Evolutionary conservation across 192 early-diverging fungal species (phyloP).

Genomic region (Entomortierella parvispora): DNA sequence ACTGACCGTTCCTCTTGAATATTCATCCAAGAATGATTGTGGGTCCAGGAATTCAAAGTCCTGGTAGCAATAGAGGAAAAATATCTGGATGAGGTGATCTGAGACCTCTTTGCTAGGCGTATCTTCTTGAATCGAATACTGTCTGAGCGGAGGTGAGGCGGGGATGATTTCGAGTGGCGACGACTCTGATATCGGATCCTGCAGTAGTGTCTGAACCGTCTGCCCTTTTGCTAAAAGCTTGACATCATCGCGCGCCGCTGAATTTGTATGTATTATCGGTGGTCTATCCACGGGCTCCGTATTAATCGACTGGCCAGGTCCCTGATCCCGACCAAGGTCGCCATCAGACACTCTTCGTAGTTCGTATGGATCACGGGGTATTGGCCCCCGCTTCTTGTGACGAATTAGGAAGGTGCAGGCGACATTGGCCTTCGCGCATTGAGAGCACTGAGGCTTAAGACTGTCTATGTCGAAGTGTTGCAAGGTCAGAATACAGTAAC

Average conservation of each 20-base stretch:
- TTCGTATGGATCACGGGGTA: background rate
- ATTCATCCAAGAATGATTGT: background rate
- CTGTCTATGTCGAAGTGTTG: background rate
- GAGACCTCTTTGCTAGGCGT: background rate
- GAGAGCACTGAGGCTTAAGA: background rate
- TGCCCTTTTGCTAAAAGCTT: no score
- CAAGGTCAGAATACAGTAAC: background rate
- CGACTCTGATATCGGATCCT: background rate
- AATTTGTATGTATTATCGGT: no score
- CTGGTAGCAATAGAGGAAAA: slow-evolving; percentile 5
- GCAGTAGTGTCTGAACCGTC: no score
- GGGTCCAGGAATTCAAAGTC: slow-evolving; percentile 6
- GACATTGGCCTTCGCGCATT: background rate
- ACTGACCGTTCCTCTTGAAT: background rate
- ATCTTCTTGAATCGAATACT: background rate
- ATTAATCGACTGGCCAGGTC: no score
- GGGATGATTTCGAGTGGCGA: background rate
- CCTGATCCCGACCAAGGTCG: background rate
- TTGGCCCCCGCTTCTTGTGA: slow-evolving; percentile 2
- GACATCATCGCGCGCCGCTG: no score
- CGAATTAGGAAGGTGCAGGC: slow-evolving; percentile 1
- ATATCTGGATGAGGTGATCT: slow-evolving; percentile 2
- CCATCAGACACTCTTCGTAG: background rate
- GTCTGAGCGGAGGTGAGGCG: background rate
- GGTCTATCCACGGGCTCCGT: no score